Evolutionary conservation across 139 green algal genomes (phyloP).

Genomic region (Deuterostichococcus epilithicus): DNA sequence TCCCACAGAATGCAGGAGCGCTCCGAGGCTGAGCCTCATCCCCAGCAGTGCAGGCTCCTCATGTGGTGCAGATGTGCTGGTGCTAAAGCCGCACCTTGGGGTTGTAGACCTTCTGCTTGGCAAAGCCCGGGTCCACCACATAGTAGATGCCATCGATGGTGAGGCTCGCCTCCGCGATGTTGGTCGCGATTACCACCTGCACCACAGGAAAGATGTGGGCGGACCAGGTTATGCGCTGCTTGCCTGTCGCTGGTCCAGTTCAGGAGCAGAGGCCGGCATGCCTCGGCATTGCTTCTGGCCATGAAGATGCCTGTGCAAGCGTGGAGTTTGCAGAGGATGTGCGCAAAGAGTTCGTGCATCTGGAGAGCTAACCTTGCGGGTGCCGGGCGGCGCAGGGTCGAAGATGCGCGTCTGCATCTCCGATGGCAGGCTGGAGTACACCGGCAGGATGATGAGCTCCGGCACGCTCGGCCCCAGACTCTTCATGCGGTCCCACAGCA

Average conservation of each 20-base stretch:
- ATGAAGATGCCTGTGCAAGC: no score
- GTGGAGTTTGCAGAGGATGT: no score
- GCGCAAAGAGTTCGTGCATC: no score
- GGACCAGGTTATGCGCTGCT: background rate
- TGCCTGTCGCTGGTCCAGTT: no score
- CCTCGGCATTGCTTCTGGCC: no score
- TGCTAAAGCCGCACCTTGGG: slow-evolving; percentile 39
- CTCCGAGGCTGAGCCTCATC: no score
- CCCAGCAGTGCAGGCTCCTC: no score
- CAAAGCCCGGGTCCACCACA: slow-evolving; percentile 86
- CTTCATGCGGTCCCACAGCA: slow-evolving; percentile 95
- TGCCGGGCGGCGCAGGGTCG: slow-evolving; percentile 83
- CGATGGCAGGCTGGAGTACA: slow-evolving; percentile 80
- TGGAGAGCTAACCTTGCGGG: slow-evolving; percentile 72
- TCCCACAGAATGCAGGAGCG: no score
- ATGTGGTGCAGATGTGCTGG: no score
- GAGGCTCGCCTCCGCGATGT: slow-evolving; percentile 96
- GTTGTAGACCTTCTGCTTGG: slow-evolving; percentile 74
- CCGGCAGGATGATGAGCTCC: slow-evolving; percentile 93
- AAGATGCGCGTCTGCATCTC: slow-evolving; percentile 96
- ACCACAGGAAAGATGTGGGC: background rate
- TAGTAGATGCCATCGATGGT: slow-evolving; percentile 99
- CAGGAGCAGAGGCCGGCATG: no score
- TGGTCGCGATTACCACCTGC: slow-evolving; percentile 97
- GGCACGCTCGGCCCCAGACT: slow-evolving; percentile 78